A percentile compares a stretch with the other conserved stretches of the same genome.
These are phyloP conservation scores for Syzygium aromaticum DNA, from an alignment of 345 rosid species.

Conservation along the genomic window DNA sequence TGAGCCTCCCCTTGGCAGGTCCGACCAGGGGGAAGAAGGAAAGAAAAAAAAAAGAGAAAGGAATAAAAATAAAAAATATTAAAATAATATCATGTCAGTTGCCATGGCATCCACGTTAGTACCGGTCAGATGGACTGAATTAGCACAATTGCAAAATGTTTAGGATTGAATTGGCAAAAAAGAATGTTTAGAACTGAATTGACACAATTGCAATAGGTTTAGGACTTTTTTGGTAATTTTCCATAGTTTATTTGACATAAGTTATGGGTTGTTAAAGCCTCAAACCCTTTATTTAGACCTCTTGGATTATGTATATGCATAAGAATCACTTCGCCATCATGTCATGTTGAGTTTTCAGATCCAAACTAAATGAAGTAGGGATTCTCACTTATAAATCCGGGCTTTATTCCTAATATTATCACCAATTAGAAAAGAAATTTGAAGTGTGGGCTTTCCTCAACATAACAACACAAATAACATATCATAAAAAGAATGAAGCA, in stretches of 20 bases:
- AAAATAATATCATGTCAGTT: no score
- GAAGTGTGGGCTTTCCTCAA: not conserved
- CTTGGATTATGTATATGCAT: not conserved
- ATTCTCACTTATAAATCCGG: not conserved
- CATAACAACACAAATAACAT: not conserved
- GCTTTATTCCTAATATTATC: not conserved
- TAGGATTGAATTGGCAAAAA: no score
- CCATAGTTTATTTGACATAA: not conserved
- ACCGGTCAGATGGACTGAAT: no score
- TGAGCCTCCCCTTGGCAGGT: no score
- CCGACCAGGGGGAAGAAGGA: no score
- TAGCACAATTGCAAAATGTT: no score
- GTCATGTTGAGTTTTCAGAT: not conserved
- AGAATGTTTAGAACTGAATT: no score
- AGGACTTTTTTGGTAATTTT: no score
- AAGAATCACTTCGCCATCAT: not conserved
- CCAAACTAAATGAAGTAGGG: not conserved
- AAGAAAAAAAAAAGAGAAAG: no score
- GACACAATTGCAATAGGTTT: no score
- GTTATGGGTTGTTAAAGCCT: rapidly evolving
- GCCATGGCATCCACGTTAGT: no score
- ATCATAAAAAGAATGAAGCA: not conserved
- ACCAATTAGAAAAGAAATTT: not conserved
- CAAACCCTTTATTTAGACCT: not conserved
- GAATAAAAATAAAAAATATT: no score